A percentile compares a stretch with the other conserved stretches of the same genome.
Conservation (phyloP, 1,284 basidiomycete species). For the Inonotus obliquus region DNA sequence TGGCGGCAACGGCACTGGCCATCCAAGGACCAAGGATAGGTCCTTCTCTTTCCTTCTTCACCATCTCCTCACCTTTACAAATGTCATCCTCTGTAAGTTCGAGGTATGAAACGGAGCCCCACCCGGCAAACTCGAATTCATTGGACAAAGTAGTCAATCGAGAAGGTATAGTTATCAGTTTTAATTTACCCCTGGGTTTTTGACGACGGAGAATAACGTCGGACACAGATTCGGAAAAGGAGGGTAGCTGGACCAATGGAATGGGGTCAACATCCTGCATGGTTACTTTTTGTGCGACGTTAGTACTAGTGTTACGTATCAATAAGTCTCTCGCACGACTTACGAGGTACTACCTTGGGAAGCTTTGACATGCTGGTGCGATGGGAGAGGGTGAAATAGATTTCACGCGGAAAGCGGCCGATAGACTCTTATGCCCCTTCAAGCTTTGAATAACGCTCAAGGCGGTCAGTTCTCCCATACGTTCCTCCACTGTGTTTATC, state of each 20-base stretch:
- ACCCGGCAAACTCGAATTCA: slow-evolving; percentile 62
- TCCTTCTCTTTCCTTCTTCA: slow-evolving; percentile 31
- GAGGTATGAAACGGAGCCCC: slow-evolving; percentile 49
- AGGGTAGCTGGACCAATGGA: slow-evolving; percentile 29
- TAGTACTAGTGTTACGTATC: too few species aligned
- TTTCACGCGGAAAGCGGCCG: too few species aligned
- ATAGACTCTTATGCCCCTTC: too few species aligned
- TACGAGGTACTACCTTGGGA: too few species aligned
- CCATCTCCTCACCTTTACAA: slow-evolving; percentile 30
- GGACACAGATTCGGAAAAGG: slow-evolving; percentile 44
- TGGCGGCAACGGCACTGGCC: slow-evolving; percentile 60
- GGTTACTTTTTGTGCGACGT: neutral
- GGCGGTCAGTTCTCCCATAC: too few species aligned
- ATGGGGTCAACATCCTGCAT: neutral
- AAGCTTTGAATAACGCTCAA: too few species aligned
- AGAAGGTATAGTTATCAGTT: slow-evolving; percentile 44
- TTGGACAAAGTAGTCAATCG: slow-evolving; percentile 60
- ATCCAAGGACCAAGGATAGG: slow-evolving; percentile 49
- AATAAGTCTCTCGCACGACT: too few species aligned
- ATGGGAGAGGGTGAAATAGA: too few species aligned
- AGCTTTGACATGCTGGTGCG: too few species aligned
- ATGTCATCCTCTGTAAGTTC: slow-evolving; percentile 36
- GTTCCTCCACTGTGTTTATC: too few species aligned
- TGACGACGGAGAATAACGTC: slow-evolving; percentile 57
- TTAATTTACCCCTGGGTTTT: slow-evolving; percentile 39